Conservation (phyloP, 495 filamentous ascomycete species). For the Cenococcum geophilum region DNA sequence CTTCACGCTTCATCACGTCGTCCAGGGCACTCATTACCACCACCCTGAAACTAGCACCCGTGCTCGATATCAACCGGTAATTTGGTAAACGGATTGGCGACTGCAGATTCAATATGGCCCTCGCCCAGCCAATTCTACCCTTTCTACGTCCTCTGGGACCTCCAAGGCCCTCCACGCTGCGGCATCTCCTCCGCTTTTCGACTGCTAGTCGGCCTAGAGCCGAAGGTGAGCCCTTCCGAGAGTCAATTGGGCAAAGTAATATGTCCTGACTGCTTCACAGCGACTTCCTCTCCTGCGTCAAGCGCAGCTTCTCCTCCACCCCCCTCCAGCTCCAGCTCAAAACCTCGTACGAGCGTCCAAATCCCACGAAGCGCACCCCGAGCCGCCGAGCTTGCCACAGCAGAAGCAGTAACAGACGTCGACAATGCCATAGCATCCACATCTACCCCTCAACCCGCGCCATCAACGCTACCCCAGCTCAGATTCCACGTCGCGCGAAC, state of each 20-base stretch:
- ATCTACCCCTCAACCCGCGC: slow-evolving; percentile 7
- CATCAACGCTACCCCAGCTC: slow-evolving; percentile 40
- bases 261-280: slow-evolving; percentile 10
- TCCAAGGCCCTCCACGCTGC: slow-evolving; percentile 27
- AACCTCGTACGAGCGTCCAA: slow-evolving; percentile 28
- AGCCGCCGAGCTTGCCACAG: slow-evolving; percentile 18
- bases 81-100: neutral
- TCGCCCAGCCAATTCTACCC: slow-evolving; percentile 24
- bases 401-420: slow-evolving; percentile 26
- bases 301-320: slow-evolving; percentile 12
- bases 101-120: slow-evolving; percentile 25
- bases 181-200: slow-evolving; percentile 36
- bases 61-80: neutral
- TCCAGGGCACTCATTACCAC: neutral
- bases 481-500: slow-evolving; percentile 69
- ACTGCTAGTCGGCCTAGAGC: slow-evolving; percentile 25
- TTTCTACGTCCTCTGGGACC: slow-evolving; percentile 36
- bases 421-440: slow-evolving; percentile 16
- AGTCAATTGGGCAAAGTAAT: slow-evolving; percentile 2
- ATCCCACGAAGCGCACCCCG: slow-evolving; percentile 11
- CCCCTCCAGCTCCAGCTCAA: slow-evolving; percentile 9
- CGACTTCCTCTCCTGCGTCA: slow-evolving; percentile 1
- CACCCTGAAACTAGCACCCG: neutral
- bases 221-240: slow-evolving; percentile 18
- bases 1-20: neutral